These are phyloP conservation scores for Globisporangium mamillatum DNA, from an alignment of 352 stramenopile species.

Conservation along the genomic window DNA sequence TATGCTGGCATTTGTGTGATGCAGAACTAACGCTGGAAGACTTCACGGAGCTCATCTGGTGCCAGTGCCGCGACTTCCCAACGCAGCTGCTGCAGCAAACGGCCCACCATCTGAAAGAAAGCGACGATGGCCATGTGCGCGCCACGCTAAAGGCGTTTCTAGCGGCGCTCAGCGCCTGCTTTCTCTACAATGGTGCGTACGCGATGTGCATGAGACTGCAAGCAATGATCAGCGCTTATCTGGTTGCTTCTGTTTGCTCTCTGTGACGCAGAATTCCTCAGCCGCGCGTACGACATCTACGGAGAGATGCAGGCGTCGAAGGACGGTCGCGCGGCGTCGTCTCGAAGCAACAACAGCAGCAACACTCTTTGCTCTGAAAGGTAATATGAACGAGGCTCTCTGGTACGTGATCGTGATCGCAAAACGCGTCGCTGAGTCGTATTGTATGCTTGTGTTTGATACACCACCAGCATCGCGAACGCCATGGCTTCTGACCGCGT, in stretches of 20 bases:
- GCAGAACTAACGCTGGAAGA: conserved; percentile 52
- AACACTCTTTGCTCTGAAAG: conserved; percentile 34
- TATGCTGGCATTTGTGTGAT: not conserved
- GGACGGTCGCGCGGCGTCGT: conserved; percentile 25
- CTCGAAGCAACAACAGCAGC: conserved; percentile 13
- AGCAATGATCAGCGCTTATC: not conserved
- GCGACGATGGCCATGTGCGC: conserved; percentile 25
- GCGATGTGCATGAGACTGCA: not conserved
- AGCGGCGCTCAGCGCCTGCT: conserved; percentile 35
- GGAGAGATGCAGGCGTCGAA: conserved; percentile 30
- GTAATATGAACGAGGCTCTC: conserved; percentile 11
- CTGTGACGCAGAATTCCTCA: conserved; percentile 41
- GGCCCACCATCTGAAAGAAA: conserved; percentile 35
- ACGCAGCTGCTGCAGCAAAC: conserved; percentile 36
- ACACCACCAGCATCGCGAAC: conserved; percentile 34
- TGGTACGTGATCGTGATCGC: not conserved
- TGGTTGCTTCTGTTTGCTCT: not conserved
- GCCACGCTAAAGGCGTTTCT: conserved; percentile 34
- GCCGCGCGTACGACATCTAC: conserved; percentile 47
- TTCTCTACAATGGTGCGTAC: conserved; percentile 49
- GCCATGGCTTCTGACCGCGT: conserved; percentile 45
- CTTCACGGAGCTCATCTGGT: conserved; percentile 57
- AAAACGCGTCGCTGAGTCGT: not conserved
- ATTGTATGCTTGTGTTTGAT: not conserved
- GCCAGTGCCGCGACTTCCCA: conserved; percentile 53